phyloP scores from a whole-genome alignment of 495 filamentous ascomycete species.

The Penicillium paradoxum region DNA sequence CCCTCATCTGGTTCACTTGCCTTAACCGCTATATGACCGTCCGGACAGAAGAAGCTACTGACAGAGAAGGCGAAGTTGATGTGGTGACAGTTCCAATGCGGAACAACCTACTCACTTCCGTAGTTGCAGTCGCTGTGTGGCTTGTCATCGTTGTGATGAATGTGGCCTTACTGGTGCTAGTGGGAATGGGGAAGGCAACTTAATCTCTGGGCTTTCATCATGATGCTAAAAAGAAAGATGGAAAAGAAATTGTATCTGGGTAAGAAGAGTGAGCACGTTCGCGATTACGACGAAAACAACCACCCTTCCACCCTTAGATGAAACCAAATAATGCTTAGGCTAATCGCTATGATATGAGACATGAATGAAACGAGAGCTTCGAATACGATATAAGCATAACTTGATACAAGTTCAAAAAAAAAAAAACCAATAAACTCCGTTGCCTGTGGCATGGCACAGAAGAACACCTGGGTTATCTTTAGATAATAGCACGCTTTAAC shows the following conservation, averaged over 20 bases:
- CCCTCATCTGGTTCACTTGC: conserved; percentile 84
- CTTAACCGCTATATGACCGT: conserved; percentile 79
- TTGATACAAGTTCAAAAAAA: background rate
- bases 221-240: no score
- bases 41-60: conserved; percentile 22
- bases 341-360: background rate
- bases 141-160: conserved; percentile 68
- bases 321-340: background rate
- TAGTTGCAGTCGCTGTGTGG: conserved; percentile 58
- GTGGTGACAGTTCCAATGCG: conserved; percentile 49
- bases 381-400: background rate
- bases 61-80: conserved; percentile 21
- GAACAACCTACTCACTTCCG: conserved; percentile 55
- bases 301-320: background rate
- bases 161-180: conserved; percentile 62
- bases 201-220: background rate
- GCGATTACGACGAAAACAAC: background rate
- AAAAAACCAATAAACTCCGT: conserved; percentile 17
- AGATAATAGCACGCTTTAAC: background rate
- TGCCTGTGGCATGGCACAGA: conserved; percentile 4
- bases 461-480: conserved; percentile 1
- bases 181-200: conserved; percentile 54
- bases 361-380: background rate
- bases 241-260: background rate
- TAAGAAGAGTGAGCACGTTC: background rate